A percentile compares a stretch with the other conserved stretches of the same genome.
phyloP scores from a whole-genome alignment of 2,329 filamentous ascomycete species.

The Colletotrichum cuscutae region DNA sequence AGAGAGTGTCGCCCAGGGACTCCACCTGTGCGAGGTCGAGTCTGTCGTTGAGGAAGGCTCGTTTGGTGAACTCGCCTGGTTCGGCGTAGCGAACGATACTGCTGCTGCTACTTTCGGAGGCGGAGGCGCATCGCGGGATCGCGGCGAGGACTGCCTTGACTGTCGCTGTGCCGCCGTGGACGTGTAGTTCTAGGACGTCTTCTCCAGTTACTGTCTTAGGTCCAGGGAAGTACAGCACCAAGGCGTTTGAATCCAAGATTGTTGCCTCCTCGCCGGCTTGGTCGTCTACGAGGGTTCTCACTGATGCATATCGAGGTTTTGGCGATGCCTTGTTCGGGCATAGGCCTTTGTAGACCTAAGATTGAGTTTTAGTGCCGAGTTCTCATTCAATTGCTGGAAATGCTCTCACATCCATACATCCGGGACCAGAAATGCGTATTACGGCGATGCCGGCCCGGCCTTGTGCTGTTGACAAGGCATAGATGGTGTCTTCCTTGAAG shows the following conservation, averaged over 20 bases:
- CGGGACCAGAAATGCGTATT: slow-evolving; percentile 84
- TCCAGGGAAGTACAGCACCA: slow-evolving; percentile 84
- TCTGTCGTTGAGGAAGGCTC: slow-evolving; percentile 88
- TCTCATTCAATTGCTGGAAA: no score
- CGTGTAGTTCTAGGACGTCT: slow-evolving; percentile 89
- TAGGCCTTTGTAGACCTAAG: slow-evolving; percentile 60
- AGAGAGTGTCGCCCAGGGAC: slow-evolving; percentile 69
- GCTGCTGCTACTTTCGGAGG: not conserved
- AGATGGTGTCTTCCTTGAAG: slow-evolving; percentile 74
- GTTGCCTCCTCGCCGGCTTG: slow-evolving; percentile 45
- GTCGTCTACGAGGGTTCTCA: slow-evolving; percentile 78
- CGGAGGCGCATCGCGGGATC: slow-evolving; percentile 66
- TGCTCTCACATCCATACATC: slow-evolving; percentile 70
- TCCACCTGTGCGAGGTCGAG: slow-evolving; percentile 88
- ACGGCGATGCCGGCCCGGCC: slow-evolving; percentile 92
- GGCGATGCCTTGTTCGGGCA: slow-evolving; percentile 59
- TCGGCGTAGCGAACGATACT: slow-evolving; percentile 83
- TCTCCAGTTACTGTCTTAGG: slow-evolving; percentile 91
- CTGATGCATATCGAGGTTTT: slow-evolving; percentile 68
- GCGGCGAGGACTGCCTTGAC: slow-evolving; percentile 86
- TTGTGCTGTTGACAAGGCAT: slow-evolving; percentile 87
- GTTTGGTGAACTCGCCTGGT: slow-evolving; percentile 92
- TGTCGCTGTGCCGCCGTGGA: slow-evolving; percentile 92
- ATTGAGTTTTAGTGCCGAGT: not conserved
- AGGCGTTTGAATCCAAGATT: slow-evolving; percentile 80